Base-by-base conservation (phyloP, 2,329 filamentous ascomycete species). In the Diaporthe batatas region DNA sequence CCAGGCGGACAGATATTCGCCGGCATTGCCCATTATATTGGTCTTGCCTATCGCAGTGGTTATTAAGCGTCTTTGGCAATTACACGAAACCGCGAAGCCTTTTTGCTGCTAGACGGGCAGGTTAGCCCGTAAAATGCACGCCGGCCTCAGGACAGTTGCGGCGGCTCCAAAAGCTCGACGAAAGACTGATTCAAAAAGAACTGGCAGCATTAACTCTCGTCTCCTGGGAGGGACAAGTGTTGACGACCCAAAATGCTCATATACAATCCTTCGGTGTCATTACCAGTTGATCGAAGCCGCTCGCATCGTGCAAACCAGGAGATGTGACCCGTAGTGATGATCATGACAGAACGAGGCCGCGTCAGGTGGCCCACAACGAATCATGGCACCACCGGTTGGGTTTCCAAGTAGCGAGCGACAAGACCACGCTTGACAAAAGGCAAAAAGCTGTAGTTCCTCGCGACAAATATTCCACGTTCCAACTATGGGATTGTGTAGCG, bases 1-100 rank as follows among this genome's bases (percentile, higher is more conserved):
- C 62, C 62, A 67, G 32, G 47, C 47, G 25, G 62, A 67, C 8
- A 65, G 7, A 51, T 51, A 67, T 49, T 49, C 62, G 32, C 62
- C 47, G n/a, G 29, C 4, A 49, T 21, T 51, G 12, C 21, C 16
- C 62, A 67, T 67, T 32, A 16, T 25, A 32, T 2, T 39, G 44
- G 11, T 51, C 47, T 67, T 67, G 44, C 47, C 62, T 67, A 36
- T 51, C 32, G 16, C 1, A 7, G 1, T 18, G n/a, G 47, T 53
- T 39, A 39, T 51, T 53, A 53, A 29, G 32, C 21, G 21, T 36
- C 18, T 11, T 23, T 67, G 4, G 47, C 23, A 25, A 7, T 67
- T 32, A 25, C 39, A 12, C 2, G 32, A 16, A 29, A 64, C 16
- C 12, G n/a, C 1, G 2, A 32, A 29, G 23, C 18, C 16, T 32